phyloP scores from a whole-genome alignment of 768 basidiomycete species.

The Pholiota molesta region DNA sequence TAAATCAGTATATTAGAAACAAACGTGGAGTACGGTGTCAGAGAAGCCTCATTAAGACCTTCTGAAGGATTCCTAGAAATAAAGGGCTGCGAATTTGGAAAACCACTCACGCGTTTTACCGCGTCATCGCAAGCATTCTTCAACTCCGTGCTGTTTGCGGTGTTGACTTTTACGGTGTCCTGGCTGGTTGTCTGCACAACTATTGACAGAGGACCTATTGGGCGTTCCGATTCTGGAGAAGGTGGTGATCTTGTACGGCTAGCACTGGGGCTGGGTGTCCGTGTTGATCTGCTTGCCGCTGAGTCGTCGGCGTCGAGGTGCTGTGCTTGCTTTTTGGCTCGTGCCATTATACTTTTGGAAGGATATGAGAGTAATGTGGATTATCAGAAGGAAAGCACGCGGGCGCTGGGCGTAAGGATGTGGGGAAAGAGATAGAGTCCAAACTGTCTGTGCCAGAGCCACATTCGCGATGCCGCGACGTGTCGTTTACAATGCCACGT shows the following conservation, averaged over 20 bases:
- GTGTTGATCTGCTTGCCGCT: conserved; percentile 7
- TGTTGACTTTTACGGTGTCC: conserved; percentile 65
- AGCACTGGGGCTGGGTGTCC: conserved; percentile 19
- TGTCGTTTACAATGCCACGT: conserved; percentile 20
- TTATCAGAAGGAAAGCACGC: background rate
- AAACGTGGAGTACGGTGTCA: conserved; percentile 1
- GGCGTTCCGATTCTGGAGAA: conserved; percentile 42
- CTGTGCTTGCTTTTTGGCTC: conserved; percentile 18
- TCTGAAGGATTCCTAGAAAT: background rate
- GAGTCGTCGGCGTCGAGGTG: conserved; percentile 9
- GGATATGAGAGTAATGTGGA: background rate
- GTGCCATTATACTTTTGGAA: conserved; percentile 19
- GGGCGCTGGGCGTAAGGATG: conserved; percentile 10
- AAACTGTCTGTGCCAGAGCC: conserved; percentile 5
- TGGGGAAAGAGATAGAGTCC: conserved; percentile 12
- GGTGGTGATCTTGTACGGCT: conserved; percentile 22
- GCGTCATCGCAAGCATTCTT: conserved; percentile 86
- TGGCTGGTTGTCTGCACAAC: conserved; percentile 45
- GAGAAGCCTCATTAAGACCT: background rate
- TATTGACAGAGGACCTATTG: conserved; percentile 57
- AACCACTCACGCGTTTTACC: conserved; percentile 72
- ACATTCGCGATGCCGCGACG: conserved; percentile 8
- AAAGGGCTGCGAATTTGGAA: background rate
- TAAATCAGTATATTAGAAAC: background rate
- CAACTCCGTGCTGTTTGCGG: conserved; percentile 56